Percentiles rank a stretch among this genome's conserved stretches.
phyloP scores from a whole-genome alignment of 306 rosid genomes.

The Medicago truncatula region DNA sequence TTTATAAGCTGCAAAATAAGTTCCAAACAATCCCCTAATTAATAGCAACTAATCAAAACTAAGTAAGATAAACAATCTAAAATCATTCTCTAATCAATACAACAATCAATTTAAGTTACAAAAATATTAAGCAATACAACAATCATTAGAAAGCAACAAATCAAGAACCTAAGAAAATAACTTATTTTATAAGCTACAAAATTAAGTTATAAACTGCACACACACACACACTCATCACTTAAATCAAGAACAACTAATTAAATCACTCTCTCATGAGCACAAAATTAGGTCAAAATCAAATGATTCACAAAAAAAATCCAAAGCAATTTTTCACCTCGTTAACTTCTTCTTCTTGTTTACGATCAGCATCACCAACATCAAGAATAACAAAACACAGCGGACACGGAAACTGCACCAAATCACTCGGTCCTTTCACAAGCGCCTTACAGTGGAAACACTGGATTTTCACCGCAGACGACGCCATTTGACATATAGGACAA shows the following conservation, averaged over 20 bases:
- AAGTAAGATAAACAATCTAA: not conserved
- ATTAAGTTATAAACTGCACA: no score
- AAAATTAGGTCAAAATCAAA: no score
- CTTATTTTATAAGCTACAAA: no score
- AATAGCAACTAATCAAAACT: not conserved
- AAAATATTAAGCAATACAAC: no score
- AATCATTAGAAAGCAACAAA: no score
- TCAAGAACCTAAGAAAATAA: no score
- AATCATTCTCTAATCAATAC: not conserved
- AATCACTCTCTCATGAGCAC: no score
- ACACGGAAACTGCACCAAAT: slow-evolving; percentile 66
- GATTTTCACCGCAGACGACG: slow-evolving; percentile 31
- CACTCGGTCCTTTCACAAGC: slow-evolving; percentile 69
- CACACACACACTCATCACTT: no score
- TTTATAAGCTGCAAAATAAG: no score
- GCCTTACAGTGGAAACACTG: slow-evolving; percentile 76
- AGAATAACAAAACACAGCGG: slow-evolving; percentile 76
- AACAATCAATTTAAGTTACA: not conserved
- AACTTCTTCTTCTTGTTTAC: slow-evolving; percentile 32
- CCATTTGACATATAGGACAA: slow-evolving; percentile 72
- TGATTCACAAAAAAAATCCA: no score
- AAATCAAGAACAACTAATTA: no score
- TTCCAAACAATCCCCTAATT: not conserved
- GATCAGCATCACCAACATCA: slow-evolving; percentile 51
- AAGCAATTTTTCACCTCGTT: slow-evolving; percentile 35